Evolutionary conservation across 805 yeast species (phyloP).

Genomic region (Wickerhamomyces subpelliculosus): DNA sequence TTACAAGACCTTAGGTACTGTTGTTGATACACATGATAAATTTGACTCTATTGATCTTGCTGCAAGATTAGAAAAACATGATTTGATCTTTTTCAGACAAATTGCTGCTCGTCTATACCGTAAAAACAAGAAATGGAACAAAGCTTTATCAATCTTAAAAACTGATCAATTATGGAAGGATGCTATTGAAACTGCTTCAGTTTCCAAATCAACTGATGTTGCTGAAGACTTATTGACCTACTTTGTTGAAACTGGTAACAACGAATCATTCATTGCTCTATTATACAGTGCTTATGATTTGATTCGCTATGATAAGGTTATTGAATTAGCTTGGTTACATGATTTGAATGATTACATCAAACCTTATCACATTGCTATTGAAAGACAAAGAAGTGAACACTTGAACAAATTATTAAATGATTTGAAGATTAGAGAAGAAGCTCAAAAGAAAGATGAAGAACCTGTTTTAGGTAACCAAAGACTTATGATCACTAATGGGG

Average conservation of each 20-base stretch:
- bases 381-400: slow-evolving; percentile 69
- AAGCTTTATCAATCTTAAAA: slow-evolving; percentile 83
- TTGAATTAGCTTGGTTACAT: slow-evolving; percentile 89
- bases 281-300: slow-evolving; percentile 79
- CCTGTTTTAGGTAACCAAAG: slow-evolving; percentile 55
- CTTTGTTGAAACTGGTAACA: slow-evolving; percentile 95
- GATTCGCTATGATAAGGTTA: slow-evolving; percentile 73
- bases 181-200: slow-evolving; percentile 86
- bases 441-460: slow-evolving; percentile 40
- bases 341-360: slow-evolving; percentile 76
- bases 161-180: slow-evolving; percentile 92
- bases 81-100: slow-evolving; percentile 87
- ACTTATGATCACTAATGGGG: slow-evolving; percentile 77
- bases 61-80: slow-evolving; percentile 86
- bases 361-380: slow-evolving; percentile 84
- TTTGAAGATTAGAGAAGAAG: slow-evolving; percentile 60
- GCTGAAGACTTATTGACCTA: slow-evolving; percentile 85
- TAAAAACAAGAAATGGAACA: slow-evolving; percentile 88
- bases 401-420: slow-evolving; percentile 62
- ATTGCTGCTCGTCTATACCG: slow-evolving; percentile 92
- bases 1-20: slow-evolving; percentile 78
- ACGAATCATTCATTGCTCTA: slow-evolving; percentile 89
- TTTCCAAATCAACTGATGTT: slow-evolving; percentile 70
- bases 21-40: slow-evolving; percentile 85
- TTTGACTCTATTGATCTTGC: slow-evolving; percentile 92